Percentiles rank a stretch among this genome's conserved stretches.
Conservation (phyloP, 2,329 filamentous ascomycete species). For the Fusarium sp. region DNA sequence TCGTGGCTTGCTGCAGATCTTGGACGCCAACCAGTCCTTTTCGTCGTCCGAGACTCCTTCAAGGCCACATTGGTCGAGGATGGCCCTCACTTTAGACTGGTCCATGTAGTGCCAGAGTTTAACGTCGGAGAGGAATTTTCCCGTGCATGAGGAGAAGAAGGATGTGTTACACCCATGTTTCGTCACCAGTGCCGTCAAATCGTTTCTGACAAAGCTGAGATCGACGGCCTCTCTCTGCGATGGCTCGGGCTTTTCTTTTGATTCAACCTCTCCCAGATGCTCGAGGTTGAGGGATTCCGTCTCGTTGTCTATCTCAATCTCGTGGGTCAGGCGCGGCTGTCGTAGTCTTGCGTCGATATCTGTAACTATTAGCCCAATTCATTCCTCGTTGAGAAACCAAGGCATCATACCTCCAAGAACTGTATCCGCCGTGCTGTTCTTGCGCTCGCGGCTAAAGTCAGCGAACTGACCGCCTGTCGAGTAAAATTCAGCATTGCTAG, state of each 20-base stretch:
- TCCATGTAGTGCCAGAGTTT: conserved; percentile 3
- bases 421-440: background rate
- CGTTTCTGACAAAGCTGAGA: background rate
- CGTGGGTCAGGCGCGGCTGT: background rate
- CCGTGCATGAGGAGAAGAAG: background rate
- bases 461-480: background rate
- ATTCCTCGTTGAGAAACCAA: background rate
- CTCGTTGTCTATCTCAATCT: background rate
- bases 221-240: background rate
- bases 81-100: background rate
- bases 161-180: background rate
- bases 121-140: conserved; percentile 6
- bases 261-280: background rate
- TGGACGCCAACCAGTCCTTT: background rate
- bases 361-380: background rate
- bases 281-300: background rate
- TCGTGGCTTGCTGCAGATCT: background rate
- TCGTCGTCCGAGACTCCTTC: background rate
- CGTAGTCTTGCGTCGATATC: background rate
- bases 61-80: background rate
- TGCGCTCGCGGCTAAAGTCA: background rate
- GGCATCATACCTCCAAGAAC: background rate
- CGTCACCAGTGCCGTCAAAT: background rate
- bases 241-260: background rate
- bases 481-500: background rate